These are phyloP conservation scores for Mycosphaerella sp. DNA, from an alignment of 2,329 filamentous ascomycete species.

Conservation along the genomic window DNA sequence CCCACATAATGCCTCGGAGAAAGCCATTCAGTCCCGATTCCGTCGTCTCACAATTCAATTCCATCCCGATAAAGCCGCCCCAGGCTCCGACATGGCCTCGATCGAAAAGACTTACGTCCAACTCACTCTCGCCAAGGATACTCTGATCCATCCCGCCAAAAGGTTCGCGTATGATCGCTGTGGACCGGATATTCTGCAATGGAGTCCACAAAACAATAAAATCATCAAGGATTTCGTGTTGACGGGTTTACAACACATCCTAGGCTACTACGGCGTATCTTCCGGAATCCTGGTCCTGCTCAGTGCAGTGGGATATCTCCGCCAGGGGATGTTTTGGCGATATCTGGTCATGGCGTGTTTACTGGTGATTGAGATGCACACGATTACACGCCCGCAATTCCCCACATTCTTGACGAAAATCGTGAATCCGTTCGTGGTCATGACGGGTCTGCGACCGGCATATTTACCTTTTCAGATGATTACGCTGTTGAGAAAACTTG, in stretches of 20 bases:
- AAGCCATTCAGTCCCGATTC: conserved; percentile 76
- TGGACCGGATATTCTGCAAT: conserved; percentile 63
- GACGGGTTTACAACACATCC: conserved; percentile 55
- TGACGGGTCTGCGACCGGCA: conserved; percentile 46
- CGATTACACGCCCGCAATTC: conserved; percentile 49
- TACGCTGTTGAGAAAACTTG: conserved; percentile 65
- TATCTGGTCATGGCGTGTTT: conserved; percentile 49
- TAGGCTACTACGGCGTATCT: conserved; percentile 57
- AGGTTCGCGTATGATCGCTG: conserved; percentile 88
- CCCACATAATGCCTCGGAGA: conserved; percentile 61
- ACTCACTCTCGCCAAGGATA: conserved; percentile 77
- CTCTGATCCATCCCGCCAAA: conserved; percentile 66
- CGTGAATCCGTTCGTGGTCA: conserved; percentile 44
- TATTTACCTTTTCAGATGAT: conserved; percentile 84
- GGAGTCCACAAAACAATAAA: conserved; percentile 53
- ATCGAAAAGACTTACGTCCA: conserved; percentile 64
- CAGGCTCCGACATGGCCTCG: conserved; percentile 35
- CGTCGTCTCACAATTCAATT: conserved; percentile 61
- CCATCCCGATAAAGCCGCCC: conserved; percentile 77
- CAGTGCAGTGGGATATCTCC: conserved; percentile 60
- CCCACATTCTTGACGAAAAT: conserved; percentile 41
- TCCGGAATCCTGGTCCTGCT: conserved; percentile 56
- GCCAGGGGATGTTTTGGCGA: conserved; percentile 56
- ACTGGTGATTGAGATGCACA: conserved; percentile 52
- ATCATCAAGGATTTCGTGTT: conserved; percentile 68